phyloP scores from a whole-genome alignment of 352 stramenopile species.

The Aphanomyces stellatus region DNA sequence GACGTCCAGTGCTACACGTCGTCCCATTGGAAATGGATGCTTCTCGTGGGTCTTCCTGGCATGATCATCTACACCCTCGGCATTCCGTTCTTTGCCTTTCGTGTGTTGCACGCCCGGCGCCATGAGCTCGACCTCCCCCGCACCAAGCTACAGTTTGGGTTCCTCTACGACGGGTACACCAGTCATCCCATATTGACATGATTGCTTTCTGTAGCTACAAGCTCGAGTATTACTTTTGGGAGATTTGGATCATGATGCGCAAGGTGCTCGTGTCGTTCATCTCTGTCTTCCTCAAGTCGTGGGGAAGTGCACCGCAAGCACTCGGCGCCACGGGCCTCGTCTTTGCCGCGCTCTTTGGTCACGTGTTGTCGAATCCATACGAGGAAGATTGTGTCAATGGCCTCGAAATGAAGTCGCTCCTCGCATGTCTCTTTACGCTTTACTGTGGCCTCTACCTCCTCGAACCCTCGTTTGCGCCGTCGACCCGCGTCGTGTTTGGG shows the following conservation, averaged over 20 bases:
- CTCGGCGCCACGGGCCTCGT: constrained; percentile 1
- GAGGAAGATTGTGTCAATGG: neutral
- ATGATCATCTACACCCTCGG: neutral
- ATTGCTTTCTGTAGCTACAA: constrained; percentile 2
- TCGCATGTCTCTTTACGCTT: constrained; percentile 9
- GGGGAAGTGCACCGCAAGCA: neutral
- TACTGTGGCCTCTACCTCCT: neutral
- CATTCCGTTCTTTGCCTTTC: neutral
- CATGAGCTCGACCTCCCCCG: neutral
- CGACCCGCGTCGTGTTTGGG: neutral
- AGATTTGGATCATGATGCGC: constrained; percentile 18
- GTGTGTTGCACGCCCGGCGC: neutral
- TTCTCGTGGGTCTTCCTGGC: neutral
- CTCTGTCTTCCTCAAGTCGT: constrained; percentile 13
- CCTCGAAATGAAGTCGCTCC: constrained; percentile 4
- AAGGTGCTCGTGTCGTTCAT: constrained; percentile 10
- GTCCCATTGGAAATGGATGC: constrained; percentile 7
- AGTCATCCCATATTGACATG: neutral
- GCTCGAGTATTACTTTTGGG: constrained; percentile 7
- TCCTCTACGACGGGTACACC: constrained; percentile 8
- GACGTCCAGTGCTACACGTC: constrained; percentile 6
- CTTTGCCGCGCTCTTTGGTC: neutral
- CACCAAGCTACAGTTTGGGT: constrained; percentile 4
- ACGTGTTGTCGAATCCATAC: constrained; percentile 2
- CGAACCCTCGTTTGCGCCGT: neutral